phyloP scores from a whole-genome alignment of 106 monocot genomes.

The Allium cepa region DNA sequence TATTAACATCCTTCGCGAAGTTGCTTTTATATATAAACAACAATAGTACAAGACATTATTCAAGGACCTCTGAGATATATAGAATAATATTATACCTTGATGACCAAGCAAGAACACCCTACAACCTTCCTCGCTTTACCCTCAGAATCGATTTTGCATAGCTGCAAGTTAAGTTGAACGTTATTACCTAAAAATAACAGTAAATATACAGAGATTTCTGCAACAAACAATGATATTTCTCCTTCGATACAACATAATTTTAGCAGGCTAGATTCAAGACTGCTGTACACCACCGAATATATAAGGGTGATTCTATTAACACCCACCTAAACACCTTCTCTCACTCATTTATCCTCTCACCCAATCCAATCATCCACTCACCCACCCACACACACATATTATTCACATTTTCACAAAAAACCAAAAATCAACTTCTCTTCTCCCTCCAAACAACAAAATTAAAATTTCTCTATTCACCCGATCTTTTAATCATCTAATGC shows the following conservation, averaged over 20 bases:
- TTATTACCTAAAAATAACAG: background rate
- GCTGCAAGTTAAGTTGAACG: slow-evolving; percentile 5
- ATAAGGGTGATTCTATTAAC: background rate
- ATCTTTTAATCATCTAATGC: too few species aligned
- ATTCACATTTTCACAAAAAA: too few species aligned
- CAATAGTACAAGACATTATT: background rate
- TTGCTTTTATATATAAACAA: background rate
- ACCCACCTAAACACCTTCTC: background rate
- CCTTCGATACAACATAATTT: background rate
- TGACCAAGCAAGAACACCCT: slow-evolving; percentile 30
- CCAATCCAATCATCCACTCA: too few species aligned
- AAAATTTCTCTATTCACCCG: too few species aligned
- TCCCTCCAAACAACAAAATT: too few species aligned
- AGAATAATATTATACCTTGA: slow-evolving; percentile 20
- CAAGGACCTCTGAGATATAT: background rate
- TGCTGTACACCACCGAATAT: background rate
- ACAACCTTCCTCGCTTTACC: slow-evolving; percentile 48
- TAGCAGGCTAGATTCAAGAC: background rate
- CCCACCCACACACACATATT: too few species aligned
- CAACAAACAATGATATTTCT: background rate
- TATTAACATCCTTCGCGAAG: background rate
- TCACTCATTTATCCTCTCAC: too few species aligned
- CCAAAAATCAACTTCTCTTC: too few species aligned
- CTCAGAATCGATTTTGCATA: slow-evolving; percentile 39
- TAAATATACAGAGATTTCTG: background rate